phyloP scores from a whole-genome alignment of 257 asterid species.

The Agastache rugosa region DNA sequence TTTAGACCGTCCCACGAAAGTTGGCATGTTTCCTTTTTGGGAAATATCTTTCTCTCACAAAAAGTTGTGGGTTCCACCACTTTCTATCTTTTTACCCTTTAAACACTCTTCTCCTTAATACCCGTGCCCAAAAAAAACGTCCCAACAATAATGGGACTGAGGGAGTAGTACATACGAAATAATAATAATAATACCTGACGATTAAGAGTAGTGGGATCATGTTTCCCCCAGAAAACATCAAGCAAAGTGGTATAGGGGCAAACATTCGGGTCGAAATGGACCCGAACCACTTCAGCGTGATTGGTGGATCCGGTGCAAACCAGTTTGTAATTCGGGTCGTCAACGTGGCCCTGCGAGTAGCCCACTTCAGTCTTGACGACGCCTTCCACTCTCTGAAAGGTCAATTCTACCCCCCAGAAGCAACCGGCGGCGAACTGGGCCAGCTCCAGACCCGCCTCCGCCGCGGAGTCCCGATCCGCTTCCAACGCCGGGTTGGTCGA shows the following conservation, averaged over 20 bases:
- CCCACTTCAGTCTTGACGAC: constrained; percentile 89
- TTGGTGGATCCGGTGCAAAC: constrained; percentile 75
- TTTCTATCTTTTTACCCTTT: too few relatives aligned
- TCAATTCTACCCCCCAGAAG: constrained; percentile 84
- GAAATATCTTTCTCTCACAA: too few relatives aligned
- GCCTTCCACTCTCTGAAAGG: constrained; percentile 73
- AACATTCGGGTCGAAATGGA: constrained; percentile 69
- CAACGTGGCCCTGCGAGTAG: constrained; percentile 71
- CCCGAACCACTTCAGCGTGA: constrained; percentile 78
- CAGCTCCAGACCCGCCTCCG: constrained; percentile 54
- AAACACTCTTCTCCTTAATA: too few relatives aligned
- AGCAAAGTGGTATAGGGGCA: constrained; percentile 66
- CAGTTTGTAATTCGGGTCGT: constrained; percentile 63
- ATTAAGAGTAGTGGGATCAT: constrained; percentile 78
- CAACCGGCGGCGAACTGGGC: constrained; percentile 92
- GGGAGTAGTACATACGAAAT: too few relatives aligned
- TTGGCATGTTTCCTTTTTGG: too few relatives aligned
- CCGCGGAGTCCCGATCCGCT: constrained; percentile 57
- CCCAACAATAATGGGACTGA: too few relatives aligned
- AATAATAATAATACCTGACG: too few relatives aligned
- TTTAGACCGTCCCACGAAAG: too few relatives aligned
- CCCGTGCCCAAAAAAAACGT: too few relatives aligned
- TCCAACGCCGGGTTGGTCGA: constrained; percentile 64
- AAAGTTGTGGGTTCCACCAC: too few relatives aligned
- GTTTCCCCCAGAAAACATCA: constrained; percentile 75